A percentile compares a stretch with the other conserved stretches of the same genome.
Conservation (phyloP, 257 asterid genomes). For the Solanum chmielewskii region DNA sequence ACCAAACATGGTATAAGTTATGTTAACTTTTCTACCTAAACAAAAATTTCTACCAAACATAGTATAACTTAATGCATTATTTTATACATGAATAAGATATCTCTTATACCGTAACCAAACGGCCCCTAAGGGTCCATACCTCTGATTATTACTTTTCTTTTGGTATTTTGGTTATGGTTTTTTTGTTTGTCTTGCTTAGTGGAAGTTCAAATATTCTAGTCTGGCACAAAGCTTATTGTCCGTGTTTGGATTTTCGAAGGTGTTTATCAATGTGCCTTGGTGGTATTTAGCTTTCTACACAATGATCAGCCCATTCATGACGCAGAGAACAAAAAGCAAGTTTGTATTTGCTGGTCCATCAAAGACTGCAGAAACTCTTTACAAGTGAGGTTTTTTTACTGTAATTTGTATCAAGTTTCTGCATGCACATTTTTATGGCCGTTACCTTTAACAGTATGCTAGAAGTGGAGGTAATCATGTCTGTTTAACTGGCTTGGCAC, state of each 20-base stretch:
- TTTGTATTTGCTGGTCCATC: constrained; percentile 74
- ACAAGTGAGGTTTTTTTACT: constrained; percentile 36
- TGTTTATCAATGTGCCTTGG: constrained; percentile 95
- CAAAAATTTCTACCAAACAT: no score
- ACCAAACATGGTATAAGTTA: no score
- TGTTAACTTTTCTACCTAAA: no score
- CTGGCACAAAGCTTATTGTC: background rate
- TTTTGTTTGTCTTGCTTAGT: background rate
- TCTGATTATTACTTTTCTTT: background rate
- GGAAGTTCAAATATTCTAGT: background rate
- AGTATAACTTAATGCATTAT: no score
- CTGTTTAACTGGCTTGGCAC: background rate
- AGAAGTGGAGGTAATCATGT: background rate
- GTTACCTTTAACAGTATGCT: background rate
- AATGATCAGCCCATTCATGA: constrained; percentile 87
- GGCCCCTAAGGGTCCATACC: background rate
- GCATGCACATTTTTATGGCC: background rate
- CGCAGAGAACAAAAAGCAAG: constrained; percentile 82
- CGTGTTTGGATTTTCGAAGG: constrained; percentile 19
- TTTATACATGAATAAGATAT: no score
- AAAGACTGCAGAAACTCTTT: constrained; percentile 70
- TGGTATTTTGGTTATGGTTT: background rate
- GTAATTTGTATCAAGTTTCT: constrained; percentile 1
- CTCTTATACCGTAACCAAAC: no score
- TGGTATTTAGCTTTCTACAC: constrained; percentile 88